These are phyloP conservation scores for Phytophthora fragariaefolia DNA, from an alignment of 352 stramenopile genomes.

Conservation along the genomic window DNA sequence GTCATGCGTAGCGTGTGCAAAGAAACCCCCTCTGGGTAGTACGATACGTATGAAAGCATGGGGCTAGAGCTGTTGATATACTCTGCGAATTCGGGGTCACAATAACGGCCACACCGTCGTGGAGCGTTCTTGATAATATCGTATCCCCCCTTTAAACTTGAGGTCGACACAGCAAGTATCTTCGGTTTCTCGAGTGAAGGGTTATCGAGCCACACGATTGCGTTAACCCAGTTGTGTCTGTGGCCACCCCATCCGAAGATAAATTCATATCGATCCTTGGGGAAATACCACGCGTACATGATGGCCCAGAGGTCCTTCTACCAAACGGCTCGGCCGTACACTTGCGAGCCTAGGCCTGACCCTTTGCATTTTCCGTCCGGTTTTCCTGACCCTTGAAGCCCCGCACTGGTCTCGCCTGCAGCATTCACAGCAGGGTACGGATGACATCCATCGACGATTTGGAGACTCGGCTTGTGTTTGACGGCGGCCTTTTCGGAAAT, in stretches of 20 bases:
- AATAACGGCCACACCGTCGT: too few relatives aligned
- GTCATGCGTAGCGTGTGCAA: too few relatives aligned
- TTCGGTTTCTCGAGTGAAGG: neutral
- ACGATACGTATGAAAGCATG: too few relatives aligned
- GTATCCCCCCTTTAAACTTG: too few relatives aligned
- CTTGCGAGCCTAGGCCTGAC: neutral
- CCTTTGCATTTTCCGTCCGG: neutral
- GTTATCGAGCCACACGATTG: conserved; percentile 45
- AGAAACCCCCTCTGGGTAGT: too few relatives aligned
- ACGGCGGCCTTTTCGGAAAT: neutral
- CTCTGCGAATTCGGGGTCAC: too few relatives aligned
- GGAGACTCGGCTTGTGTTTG: neutral
- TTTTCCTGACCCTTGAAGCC: neutral
- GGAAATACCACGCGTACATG: conserved; percentile 51
- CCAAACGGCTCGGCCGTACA: neutral
- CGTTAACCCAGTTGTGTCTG: conserved; percentile 42
- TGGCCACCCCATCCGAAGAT: neutral
- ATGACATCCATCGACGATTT: too few relatives aligned
- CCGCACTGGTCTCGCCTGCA: neutral
- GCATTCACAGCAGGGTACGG: conserved; percentile 1
- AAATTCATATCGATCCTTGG: conserved; percentile 24
- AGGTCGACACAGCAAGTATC: too few relatives aligned
- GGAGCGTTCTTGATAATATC: too few relatives aligned
- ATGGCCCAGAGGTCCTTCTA: conserved; percentile 15
- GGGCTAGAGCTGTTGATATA: too few relatives aligned